Evolutionary conservation across 2,329 filamentous ascomycete species (phyloP).

Genomic region (Fusarium azukiicola): DNA sequence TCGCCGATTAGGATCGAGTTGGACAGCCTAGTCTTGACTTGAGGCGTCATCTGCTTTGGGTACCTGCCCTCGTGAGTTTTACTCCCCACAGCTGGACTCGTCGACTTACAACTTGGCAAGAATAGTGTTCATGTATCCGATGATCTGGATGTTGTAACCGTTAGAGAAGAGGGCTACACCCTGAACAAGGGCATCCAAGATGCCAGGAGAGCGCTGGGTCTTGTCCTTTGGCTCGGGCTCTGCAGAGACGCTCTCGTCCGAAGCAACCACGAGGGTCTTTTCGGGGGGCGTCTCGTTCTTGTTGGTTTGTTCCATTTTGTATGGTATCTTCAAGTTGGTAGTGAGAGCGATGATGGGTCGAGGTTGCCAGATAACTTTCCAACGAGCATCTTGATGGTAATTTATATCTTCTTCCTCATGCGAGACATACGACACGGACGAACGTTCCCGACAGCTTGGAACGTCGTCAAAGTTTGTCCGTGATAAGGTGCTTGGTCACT

Average conservation of each 20-base stretch:
- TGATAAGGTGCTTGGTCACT: background rate
- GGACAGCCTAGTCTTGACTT: constrained; percentile 20
- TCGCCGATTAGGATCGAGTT: constrained; percentile 23
- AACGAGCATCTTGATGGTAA: background rate
- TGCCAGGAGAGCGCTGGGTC: constrained; percentile 1
- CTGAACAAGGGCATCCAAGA: constrained; percentile 17
- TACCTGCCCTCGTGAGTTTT: background rate
- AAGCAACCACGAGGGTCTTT: constrained; percentile 20
- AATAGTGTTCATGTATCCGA: constrained; percentile 26
- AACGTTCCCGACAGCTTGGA: constrained; percentile 17
- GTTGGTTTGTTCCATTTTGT: background rate
- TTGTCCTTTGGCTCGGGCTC: background rate
- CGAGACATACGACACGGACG: background rate
- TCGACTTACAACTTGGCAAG: constrained; percentile 13
- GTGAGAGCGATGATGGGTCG: background rate
- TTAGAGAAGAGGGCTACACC: constrained; percentile 23
- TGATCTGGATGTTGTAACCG: constrained; percentile 27
- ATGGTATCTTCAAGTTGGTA: background rate
- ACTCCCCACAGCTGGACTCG: background rate
- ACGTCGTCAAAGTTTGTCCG: constrained; percentile 18
- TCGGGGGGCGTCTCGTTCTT: constrained; percentile 12
- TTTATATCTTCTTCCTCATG: background rate
- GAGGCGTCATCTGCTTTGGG: constrained; percentile 15
- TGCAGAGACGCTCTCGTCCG: constrained; percentile 19
- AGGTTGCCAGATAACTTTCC: background rate